These are phyloP conservation scores for Simplicillium aogashimaense DNA, from an alignment of 2,329 filamentous ascomycete genomes.

Conservation along the genomic window DNA sequence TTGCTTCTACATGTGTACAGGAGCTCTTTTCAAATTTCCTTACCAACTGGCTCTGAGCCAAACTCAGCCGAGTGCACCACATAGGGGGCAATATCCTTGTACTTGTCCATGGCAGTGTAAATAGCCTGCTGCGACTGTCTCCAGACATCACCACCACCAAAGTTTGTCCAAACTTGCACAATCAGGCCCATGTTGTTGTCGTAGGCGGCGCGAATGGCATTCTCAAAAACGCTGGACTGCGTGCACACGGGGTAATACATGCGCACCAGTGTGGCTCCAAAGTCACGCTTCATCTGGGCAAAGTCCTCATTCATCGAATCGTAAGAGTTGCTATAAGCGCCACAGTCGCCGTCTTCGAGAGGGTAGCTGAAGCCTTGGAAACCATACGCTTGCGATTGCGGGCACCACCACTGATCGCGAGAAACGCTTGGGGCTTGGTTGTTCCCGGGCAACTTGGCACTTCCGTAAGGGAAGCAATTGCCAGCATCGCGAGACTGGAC, in stretches of 20 bases:
- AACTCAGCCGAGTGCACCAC: slow-evolving; percentile 12
- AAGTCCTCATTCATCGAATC: slow-evolving; percentile 11
- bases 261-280: slow-evolving; percentile 10
- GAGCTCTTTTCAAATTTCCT: too few relatives aligned
- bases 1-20: too few relatives aligned
- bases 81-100: slow-evolving; percentile 9
- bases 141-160: slow-evolving; percentile 11
- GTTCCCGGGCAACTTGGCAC: slow-evolving; percentile 7
- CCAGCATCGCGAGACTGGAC: slow-evolving; percentile 1
- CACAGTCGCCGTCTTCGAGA: slow-evolving; percentile 10
- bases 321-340: slow-evolving; percentile 6
- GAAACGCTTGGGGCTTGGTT: slow-evolving; percentile 6
- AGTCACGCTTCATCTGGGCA: slow-evolving; percentile 11
- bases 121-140: slow-evolving; percentile 11
- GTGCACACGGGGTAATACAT: slow-evolving; percentile 13
- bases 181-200: slow-evolving; percentile 12
- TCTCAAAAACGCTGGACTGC: slow-evolving; percentile 9
- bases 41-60: slow-evolving; percentile 11
- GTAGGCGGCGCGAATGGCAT: slow-evolving; percentile 10
- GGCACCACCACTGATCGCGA: slow-evolving; percentile 11
- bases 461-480: slow-evolving; percentile 11
- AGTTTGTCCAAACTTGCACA: slow-evolving; percentile 13
- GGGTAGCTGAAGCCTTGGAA: slow-evolving; percentile 13
- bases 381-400: slow-evolving; percentile 10
- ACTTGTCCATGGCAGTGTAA: slow-evolving; percentile 9